Base-by-base conservation (phyloP, 139 green algal genomes). In the Auxenochlorella pyrenoidosa region DNA sequence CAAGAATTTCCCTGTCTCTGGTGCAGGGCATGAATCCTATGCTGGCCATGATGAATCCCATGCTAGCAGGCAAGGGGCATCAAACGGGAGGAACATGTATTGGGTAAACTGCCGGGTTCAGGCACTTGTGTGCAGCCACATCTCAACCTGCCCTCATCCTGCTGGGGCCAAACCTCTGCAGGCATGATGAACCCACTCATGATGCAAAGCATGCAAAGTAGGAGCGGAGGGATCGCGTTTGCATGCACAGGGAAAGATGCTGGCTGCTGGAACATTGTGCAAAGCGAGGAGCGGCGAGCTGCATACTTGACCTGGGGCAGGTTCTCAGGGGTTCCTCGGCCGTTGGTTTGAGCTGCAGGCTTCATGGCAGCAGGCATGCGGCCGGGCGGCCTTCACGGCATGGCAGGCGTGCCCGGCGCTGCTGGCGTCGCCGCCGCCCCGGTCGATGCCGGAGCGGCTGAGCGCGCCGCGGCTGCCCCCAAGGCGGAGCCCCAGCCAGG, bases 181-280 rank as follows among this genome's bases (percentile, higher is more conserved):
- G 59, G 59, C 60, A 76, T 86, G 71, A 86, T 88, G 77, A 75
- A 87, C 47, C 75, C 71, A 8, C 88, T 90, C 75, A 90, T 90
- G 72, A 79, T 84, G 59, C 44, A 60, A 22, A 44, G 51, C 41
- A 85, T 81, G 78, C 24, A 30, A n/a, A 68, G 60, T 30, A n/a
- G 21, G 22, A 32, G n/a, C n/a, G n/a, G n/a, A 32, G 60, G 3
- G 8, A 68, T 30, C 5, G 12, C 16, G 47, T 54, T 54, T 6
- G 47, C 47, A 54, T 54, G 47, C 8, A 18, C 10, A 68, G 18
- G 24, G 5, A 6, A 68, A 68, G 22, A 68, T 26, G 15, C 60
- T 32, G 24, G 22, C 18, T 28, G 60, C 60, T 32, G 4, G 21
- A 68, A 16, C 28, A 36, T 40, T 6, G 4, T 38, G 4, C 5